Evolutionary conservation across 768 basidiomycete species (phyloP).

Genomic region (Russula vinacea): DNA sequence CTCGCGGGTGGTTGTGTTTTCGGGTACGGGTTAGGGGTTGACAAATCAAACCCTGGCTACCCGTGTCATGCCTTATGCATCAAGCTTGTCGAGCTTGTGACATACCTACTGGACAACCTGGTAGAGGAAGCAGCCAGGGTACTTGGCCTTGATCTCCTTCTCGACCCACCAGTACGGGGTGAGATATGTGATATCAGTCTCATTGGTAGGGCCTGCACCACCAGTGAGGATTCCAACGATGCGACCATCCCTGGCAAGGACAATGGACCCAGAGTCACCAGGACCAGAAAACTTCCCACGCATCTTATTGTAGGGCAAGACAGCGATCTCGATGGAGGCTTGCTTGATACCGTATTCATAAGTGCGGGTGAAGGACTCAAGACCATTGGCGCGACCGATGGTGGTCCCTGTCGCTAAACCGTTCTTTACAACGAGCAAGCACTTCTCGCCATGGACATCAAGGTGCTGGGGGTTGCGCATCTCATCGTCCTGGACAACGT

Average conservation of each 20-base stretch:
- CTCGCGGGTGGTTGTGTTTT: too few relatives aligned
- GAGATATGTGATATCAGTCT: conserved; percentile 33
- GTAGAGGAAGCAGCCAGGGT: conserved; percentile 31
- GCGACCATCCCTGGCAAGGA: conserved; percentile 31
- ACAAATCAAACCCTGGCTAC: too few relatives aligned
- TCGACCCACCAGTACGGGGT: conserved; percentile 33
- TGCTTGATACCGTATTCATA: conserved; percentile 18
- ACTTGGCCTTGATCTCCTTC: conserved; percentile 32
- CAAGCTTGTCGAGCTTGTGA: not conserved
- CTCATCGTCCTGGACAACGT: conserved; percentile 29
- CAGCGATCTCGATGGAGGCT: conserved; percentile 30
- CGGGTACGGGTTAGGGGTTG: too few relatives aligned
- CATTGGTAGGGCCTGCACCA: conserved; percentile 24
- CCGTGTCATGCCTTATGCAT: too few relatives aligned
- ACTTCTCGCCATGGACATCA: conserved; percentile 30
- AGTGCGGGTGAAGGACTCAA: conserved; percentile 29
- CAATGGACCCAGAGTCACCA: conserved; percentile 35
- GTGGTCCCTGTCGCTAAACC: conserved; percentile 33
- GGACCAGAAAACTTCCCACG: conserved; percentile 30
- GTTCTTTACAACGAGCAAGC: conserved; percentile 33
- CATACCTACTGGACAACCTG: conserved; percentile 19
- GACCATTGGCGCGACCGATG: conserved; percentile 32
- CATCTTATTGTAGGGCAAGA: conserved; percentile 29
- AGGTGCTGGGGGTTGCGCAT: conserved; percentile 30
- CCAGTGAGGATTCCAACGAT: conserved; percentile 34